Percentiles rank a stretch among this genome's conserved stretches.
phyloP scores from a whole-genome alignment of 2,329 filamentous ascomycete species.

The Helicocarpus griseus region DNA sequence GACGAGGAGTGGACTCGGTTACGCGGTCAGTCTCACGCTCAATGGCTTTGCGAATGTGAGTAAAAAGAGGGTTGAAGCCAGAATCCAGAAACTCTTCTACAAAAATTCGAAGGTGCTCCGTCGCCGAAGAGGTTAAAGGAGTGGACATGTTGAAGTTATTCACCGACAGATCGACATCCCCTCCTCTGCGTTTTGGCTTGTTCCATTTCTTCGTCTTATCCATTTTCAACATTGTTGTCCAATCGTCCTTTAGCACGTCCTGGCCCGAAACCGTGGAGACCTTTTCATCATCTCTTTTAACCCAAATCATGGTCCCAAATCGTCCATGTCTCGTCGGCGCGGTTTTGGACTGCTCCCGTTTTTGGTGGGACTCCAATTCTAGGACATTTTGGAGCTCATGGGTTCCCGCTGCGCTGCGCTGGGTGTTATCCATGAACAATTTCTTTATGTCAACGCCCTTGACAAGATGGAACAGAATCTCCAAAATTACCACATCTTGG shows the following conservation, averaged over 20 bases:
- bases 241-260: slow-evolving; percentile 64
- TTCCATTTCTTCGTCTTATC: slow-evolving; percentile 86
- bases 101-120: slow-evolving; percentile 67
- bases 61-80: slow-evolving; percentile 85
- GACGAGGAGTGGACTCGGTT: slow-evolving; percentile 63
- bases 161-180: slow-evolving; percentile 48
- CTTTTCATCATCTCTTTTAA: slow-evolving; percentile 76
- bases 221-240: slow-evolving; percentile 73
- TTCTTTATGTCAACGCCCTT: slow-evolving; percentile 80
- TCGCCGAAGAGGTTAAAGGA: slow-evolving; percentile 61
- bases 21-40: slow-evolving; percentile 82
- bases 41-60: slow-evolving; percentile 75
- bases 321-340: slow-evolving; percentile 82
- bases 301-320: slow-evolving; percentile 96
- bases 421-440: slow-evolving; percentile 72
- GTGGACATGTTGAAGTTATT: slow-evolving; percentile 69
- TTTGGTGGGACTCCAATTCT: slow-evolving; percentile 74
- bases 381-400: slow-evolving; percentile 67
- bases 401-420: slow-evolving; percentile 58
- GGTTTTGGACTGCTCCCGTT: slow-evolving; percentile 63
- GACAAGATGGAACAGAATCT: slow-evolving; percentile 83
- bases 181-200: slow-evolving; percentile 59
- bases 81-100: slow-evolving; percentile 92
- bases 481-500: slow-evolving; percentile 81
- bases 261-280: slow-evolving; percentile 83